Percentiles rank a stretch among this genome's conserved stretches.
phyloP scores from a whole-genome alignment of 2,329 filamentous ascomycete species.

The Atkinsonella texensis region DNA sequence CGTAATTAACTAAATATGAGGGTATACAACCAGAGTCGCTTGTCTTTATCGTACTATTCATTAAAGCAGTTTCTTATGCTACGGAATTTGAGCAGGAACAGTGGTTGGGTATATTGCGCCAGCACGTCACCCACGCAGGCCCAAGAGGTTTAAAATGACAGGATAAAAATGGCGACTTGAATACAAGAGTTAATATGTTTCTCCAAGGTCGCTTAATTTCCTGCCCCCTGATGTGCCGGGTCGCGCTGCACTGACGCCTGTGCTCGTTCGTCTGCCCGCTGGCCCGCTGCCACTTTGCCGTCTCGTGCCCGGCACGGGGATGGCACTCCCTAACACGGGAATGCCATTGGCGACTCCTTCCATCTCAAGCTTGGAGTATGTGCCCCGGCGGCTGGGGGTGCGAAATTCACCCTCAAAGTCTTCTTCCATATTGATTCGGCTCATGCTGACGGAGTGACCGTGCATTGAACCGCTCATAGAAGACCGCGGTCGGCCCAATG shows the following conservation, averaged over 20 bases:
- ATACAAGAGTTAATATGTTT: constrained; percentile 34
- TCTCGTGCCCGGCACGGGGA: constrained; percentile 32
- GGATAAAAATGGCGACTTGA: not conserved
- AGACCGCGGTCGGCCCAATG: constrained; percentile 57
- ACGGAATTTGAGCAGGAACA: constrained; percentile 3
- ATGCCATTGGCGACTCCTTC: constrained; percentile 28
- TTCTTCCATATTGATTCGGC: constrained; percentile 36
- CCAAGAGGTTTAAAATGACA: not conserved
- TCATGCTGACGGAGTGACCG: constrained; percentile 45
- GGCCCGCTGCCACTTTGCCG: constrained; percentile 33
- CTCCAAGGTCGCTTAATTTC: constrained; percentile 38
- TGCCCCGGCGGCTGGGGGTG: constrained; percentile 44
- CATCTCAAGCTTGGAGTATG: constrained; percentile 36
- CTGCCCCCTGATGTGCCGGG: constrained; percentile 22
- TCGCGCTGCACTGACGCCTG: constrained; percentile 20
- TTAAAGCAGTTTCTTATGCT: constrained; percentile 3
- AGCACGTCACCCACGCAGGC: constrained; percentile 4
- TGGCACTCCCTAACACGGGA: constrained; percentile 29
- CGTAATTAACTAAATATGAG: constrained; percentile 2
- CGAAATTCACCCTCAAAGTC: constrained; percentile 28
- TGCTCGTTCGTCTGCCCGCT: constrained; percentile 30
- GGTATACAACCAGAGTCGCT: constrained; percentile 1
- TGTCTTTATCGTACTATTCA: constrained; percentile 5
- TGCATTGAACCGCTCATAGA: constrained; percentile 56
- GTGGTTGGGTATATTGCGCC: constrained; percentile 5